phyloP scores from a whole-genome alignment of 345 rosid species.

The Populus pruinosa region DNA sequence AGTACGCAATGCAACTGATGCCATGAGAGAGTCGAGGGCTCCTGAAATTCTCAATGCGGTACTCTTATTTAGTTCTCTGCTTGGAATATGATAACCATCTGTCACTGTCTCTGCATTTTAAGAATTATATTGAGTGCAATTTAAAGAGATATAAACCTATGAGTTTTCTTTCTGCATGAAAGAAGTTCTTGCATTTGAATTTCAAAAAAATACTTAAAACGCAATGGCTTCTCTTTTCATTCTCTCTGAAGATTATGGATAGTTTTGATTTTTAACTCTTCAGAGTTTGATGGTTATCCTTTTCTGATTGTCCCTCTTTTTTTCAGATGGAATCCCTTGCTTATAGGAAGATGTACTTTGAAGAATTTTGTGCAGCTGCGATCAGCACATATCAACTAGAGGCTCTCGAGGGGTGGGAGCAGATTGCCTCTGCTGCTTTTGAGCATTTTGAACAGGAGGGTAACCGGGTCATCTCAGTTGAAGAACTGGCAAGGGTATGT shows the following conservation, averaged over 20 bases:
- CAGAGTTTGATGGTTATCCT: background rate
- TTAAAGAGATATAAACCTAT: background rate
- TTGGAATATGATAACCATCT: background rate
- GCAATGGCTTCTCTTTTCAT: background rate
- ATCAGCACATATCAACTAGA: constrained; percentile 79
- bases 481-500: constrained; percentile 70
- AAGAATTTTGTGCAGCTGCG: constrained; percentile 94
- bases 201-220: too few relatives aligned
- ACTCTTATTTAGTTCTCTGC: constrained; percentile 12
- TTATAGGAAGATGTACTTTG: constrained; percentile 63
- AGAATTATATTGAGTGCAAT: background rate
- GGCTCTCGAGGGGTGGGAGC: constrained; percentile 86
- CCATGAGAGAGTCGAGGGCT: constrained; percentile 79
- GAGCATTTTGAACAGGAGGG: constrained; percentile 85
- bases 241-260: background rate
- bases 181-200: too few relatives aligned
- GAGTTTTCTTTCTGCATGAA: background rate
- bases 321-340: constrained; percentile 71
- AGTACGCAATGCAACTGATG: constrained; percentile 61
- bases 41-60: constrained; percentile 68
- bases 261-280: background rate
- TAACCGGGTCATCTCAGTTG: constrained; percentile 67
- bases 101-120: background rate
- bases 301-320: background rate
- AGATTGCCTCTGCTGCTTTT: constrained; percentile 60